Percentiles rank a stretch among this genome's conserved stretches.
phyloP scores from a whole-genome alignment of 441 rosid species.

The Euphorbia celastroides region DNA sequence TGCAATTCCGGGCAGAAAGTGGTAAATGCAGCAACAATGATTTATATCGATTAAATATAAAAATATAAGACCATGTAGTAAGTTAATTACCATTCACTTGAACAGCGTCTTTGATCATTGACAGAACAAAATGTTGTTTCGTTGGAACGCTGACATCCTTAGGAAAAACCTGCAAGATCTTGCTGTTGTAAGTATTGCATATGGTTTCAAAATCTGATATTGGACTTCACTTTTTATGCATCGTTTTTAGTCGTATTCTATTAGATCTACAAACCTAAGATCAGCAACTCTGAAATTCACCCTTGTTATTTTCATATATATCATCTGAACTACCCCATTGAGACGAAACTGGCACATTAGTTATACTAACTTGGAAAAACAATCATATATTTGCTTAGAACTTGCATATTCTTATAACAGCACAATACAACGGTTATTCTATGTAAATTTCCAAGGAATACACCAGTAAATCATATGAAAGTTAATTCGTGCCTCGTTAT shows the following conservation, averaged over 20 bases:
- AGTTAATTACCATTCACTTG: slow-evolving; percentile 30
- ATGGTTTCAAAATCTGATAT: background rate
- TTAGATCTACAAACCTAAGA: background rate
- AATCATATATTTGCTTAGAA: background rate
- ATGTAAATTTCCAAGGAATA: background rate
- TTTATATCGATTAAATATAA: background rate
- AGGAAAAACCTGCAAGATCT: slow-evolving; percentile 53
- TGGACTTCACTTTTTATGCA: background rate
- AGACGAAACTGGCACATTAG: too few species aligned
- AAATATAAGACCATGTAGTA: background rate
- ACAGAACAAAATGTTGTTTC: slow-evolving; percentile 24
- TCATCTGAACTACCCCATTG: background rate
- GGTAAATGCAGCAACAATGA: too few species aligned
- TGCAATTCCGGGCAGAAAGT: too few species aligned
- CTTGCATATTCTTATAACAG: background rate
- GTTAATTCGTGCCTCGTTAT: background rate
- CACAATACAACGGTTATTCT: background rate
- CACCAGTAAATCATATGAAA: background rate
- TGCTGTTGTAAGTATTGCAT: background rate
- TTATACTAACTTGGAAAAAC: background rate
- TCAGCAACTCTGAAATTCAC: background rate
- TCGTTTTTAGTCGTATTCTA: background rate
- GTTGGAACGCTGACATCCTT: slow-evolving; percentile 34
- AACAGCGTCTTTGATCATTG: slow-evolving; percentile 20
- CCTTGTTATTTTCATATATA: background rate